Evolutionary conservation across 169 alveolate species (phyloP).

Genomic region (Eimeria falciformis): DNA sequence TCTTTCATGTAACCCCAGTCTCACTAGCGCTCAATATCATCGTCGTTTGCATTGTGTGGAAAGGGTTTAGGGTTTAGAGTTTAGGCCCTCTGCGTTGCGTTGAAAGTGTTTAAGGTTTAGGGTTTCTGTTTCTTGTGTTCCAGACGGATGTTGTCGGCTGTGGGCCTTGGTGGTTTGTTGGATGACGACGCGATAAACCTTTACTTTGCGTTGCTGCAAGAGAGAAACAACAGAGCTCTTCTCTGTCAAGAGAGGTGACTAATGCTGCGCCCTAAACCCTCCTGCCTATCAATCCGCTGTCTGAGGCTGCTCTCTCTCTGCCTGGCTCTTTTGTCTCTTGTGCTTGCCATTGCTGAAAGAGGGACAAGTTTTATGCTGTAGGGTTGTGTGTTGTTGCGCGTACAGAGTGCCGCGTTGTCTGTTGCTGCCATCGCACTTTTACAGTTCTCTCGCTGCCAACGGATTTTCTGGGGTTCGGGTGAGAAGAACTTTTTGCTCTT

Average conservation of each 20-base stretch:
- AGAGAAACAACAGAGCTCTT: conserved; percentile 43
- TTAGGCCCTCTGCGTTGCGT: not conserved
- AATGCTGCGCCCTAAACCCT: no score
- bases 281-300: no score
- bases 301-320: no score
- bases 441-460: conserved; percentile 34
- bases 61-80: not conserved
- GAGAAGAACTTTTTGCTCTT: not conserved
- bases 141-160: conserved; percentile 1
- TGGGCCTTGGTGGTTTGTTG: conserved; percentile 50
- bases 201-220: conserved; percentile 61
- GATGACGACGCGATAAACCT: conserved; percentile 71
- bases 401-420: conserved; percentile 60
- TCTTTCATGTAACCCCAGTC: not conserved
- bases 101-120: not conserved
- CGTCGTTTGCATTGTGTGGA: not conserved
- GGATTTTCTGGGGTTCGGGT: conserved; percentile 58
- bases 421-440: conserved; percentile 69
- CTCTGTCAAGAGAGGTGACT: not conserved
- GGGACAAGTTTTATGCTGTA: not conserved
- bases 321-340: no score
- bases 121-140: not conserved
- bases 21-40: not conserved
- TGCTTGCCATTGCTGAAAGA: no score
- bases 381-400: not conserved